Base-by-base conservation (phyloP, 176 grass and related monocot genomes). In the Aegilops sharonensis region DNA sequence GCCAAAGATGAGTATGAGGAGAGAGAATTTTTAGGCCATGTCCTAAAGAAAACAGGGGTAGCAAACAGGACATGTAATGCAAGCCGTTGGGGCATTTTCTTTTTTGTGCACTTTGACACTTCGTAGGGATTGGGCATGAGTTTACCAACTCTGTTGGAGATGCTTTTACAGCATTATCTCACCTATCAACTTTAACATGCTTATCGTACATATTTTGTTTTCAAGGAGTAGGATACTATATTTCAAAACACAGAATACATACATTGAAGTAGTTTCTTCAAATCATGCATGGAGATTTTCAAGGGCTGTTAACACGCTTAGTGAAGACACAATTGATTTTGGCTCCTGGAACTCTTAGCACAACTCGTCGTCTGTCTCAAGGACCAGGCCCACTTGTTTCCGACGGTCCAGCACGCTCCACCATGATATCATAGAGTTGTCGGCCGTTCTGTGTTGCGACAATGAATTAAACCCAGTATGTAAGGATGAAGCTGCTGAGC, bases 381-480 rank as follows among this genome's bases (percentile, higher is more conserved):
- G 65, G 29, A 45, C 86, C 88, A 36, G 93, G 91, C 45, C 85
- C 87, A 42, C 95, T 98, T 6, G 93, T 94, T 78, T 95, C 87
- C 12, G 96, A 95, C 21, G 93, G 81, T 63, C 93, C 91, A 36
- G 91, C 91, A 3, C 96, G 90, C 87, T 98, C 96, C 85, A 94
- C 90, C 96, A 95, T 94, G 30, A 86, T 88, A 88, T 95, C 90
- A 45, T 98, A 98, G 4, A 98, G 82, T 77, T 98, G 93, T 13
- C 75, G 86, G 6, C 96, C 96, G 18, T 98, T 95, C 96, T 95
- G 74, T 17, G 25, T 82, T 73, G 65, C 4, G 64, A 66, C 15
- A 50, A 20, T 31, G 39, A 15, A 29, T 68, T 59, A 31, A 81
- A 77, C 63, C 48, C 1, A 69, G 25, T 31, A 78, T 60, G 8